Percentiles rank a stretch among this genome's conserved stretches.
Conservation (phyloP, 305 asterid genomes). For the Fraxinus angustifolia region DNA sequence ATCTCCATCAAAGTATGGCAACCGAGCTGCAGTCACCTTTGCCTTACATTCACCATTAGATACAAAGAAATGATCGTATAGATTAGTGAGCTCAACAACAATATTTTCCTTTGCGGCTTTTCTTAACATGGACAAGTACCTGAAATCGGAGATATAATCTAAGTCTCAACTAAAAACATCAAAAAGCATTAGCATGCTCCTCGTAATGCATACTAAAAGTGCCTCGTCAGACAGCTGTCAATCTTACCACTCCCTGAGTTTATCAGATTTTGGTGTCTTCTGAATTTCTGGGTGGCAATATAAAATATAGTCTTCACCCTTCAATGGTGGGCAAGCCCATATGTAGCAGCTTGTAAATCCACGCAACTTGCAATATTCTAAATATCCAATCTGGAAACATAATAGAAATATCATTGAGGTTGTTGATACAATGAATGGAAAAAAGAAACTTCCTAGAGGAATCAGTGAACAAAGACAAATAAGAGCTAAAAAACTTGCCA, state of each 20-base stretch:
- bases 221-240: constrained; percentile 13
- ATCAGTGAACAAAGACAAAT: background rate
- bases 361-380: constrained; percentile 86
- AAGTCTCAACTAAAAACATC: constrained; percentile 11
- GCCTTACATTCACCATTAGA: constrained; percentile 83
- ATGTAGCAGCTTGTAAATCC: constrained; percentile 97
- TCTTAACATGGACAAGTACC: constrained; percentile 89
- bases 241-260: constrained; percentile 93
- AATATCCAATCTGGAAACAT: constrained; percentile 73
- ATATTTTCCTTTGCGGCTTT: constrained; percentile 80
- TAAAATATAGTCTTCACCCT: constrained; percentile 94
- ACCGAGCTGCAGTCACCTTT: constrained; percentile 89
- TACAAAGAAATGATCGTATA: constrained; percentile 80
- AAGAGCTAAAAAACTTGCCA: constrained; percentile 50
- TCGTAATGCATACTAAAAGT: background rate
- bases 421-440: constrained; percentile 6
- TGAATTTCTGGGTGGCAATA: constrained; percentile 99
- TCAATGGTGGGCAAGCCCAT: constrained; percentile 96
- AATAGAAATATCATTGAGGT: constrained; percentile 22
- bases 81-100: constrained; percentile 81
- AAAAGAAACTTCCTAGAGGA: background rate
- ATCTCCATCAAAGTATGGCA: constrained; percentile 96
- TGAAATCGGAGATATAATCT: constrained; percentile 36
- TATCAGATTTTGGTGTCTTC: constrained; percentile 96
- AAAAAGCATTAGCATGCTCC: constrained; percentile 7